Evolutionary conservation across 495 filamentous ascomycete genomes (phyloP).

Genomic region (Aspergillus hancockii): DNA sequence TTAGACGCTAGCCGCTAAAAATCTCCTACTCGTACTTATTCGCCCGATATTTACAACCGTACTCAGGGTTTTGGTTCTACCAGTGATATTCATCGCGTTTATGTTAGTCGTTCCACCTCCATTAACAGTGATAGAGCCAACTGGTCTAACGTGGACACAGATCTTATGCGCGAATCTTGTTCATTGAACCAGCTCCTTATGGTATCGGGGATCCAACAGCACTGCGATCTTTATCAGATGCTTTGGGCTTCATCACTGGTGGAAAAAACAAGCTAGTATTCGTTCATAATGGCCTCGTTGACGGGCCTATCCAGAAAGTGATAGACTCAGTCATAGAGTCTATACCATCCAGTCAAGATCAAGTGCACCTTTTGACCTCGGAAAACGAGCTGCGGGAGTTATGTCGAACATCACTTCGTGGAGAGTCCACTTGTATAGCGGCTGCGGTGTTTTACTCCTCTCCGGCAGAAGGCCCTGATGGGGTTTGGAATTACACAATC

Average conservation of each 20-base stretch:
- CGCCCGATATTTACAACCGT: constrained; percentile 64
- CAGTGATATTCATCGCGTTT: constrained; percentile 68
- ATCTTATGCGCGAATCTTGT: constrained; percentile 67
- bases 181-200: constrained; percentile 63
- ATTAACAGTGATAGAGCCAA: neutral
- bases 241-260: constrained; percentile 48
- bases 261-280: constrained; percentile 72
- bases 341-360: constrained; percentile 53
- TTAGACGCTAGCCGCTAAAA: constrained; percentile 74
- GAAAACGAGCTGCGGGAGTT: constrained; percentile 56
- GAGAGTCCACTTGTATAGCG: constrained; percentile 71
- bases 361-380: constrained; percentile 51
- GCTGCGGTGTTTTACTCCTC: constrained; percentile 75
- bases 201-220: constrained; percentile 62
- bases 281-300: constrained; percentile 69
- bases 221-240: constrained; percentile 61
- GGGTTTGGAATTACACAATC: constrained; percentile 83
- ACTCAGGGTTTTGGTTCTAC: constrained; percentile 70
- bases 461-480: constrained; percentile 63
- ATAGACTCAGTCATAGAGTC: constrained; percentile 60
- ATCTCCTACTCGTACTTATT: constrained; percentile 64
- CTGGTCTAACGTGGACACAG: constrained; percentile 9
- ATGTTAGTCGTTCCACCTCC: constrained; percentile 32
- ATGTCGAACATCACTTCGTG: constrained; percentile 69
- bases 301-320: constrained; percentile 70